Conservation (phyloP, 169 alveolate species). For the Plasmodium malariae region DNA sequence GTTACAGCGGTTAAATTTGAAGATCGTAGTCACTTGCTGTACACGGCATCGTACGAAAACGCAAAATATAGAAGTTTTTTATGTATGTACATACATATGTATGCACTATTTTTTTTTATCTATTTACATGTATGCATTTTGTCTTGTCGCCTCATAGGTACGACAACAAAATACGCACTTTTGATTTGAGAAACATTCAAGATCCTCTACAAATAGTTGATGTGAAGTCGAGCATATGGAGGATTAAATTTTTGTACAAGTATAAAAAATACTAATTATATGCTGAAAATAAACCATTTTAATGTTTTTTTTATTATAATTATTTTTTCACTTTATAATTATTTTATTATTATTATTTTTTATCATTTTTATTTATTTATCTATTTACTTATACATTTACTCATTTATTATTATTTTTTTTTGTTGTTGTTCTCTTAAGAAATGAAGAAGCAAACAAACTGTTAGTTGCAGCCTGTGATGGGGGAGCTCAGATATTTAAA, state of each 20-base stretch:
- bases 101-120: not conserved
- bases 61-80: not conserved
- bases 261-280: not conserved
- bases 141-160: conserved; percentile 11
- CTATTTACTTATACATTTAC: not conserved
- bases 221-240: conserved; percentile 73
- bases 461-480: conserved; percentile 69
- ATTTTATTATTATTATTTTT: too few relatives aligned
- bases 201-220: conserved; percentile 49
- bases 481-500: conserved; percentile 63
- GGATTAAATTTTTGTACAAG: conserved; percentile 66
- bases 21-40: not conserved
- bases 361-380: not conserved
- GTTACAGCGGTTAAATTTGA: conserved; percentile 72
- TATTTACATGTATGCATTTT: not conserved
- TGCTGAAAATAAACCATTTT: not conserved
- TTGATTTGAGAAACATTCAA: conserved; percentile 48
- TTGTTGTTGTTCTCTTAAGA: conserved; percentile 4
- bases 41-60: conserved; percentile 63
- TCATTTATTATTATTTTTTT: not conserved
- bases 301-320: not conserved
- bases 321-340: too few relatives aligned
- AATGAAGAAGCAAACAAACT: conserved; percentile 22
- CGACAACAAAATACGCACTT: conserved; percentile 63
- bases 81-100: not conserved